These are phyloP conservation scores for Paramecium sonneborni DNA, from an alignment of 73 alveolate species.

Conservation along the genomic window DNA sequence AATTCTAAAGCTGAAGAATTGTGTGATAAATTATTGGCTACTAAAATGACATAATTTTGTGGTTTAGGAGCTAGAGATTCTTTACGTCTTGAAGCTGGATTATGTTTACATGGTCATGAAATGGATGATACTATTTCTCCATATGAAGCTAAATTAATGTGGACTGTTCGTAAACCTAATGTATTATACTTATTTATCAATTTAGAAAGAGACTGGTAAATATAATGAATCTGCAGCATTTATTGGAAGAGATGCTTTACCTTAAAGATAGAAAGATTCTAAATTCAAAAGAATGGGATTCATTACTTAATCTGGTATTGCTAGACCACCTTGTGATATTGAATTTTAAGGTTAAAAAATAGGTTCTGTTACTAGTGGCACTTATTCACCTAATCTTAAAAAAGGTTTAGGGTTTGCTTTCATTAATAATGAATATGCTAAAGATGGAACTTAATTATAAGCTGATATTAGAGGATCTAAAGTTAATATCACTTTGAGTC, in stretches of 20 bases:
- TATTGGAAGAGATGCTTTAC: background rate
- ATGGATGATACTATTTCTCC: conserved; percentile 76
- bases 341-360: background rate
- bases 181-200: background rate
- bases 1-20: conserved; percentile 68
- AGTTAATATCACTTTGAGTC: background rate
- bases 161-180: conserved; percentile 85
- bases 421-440: conserved; percentile 27
- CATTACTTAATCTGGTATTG: conserved; percentile 4
- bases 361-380: conserved; percentile 63
- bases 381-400: conserved; percentile 58
- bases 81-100: conserved; percentile 95
- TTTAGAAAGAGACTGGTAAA: background rate
- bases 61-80: conserved; percentile 97
- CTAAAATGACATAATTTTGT: conserved; percentile 62
- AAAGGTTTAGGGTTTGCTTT: conserved; percentile 57
- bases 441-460: conserved; percentile 23
- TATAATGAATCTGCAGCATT: background rate
- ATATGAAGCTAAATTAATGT: conserved; percentile 82
- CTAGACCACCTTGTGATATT: conserved; percentile 43
- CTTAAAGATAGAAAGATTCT: background rate
- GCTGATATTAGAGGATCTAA: conserved; percentile 12
- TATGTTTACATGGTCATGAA: conserved; percentile 93
- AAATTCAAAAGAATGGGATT: conserved; percentile 43
- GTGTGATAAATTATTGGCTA: conserved; percentile 69